Percentiles rank a stretch among this genome's conserved stretches.
Evolutionary conservation across 2,329 filamentous ascomycete species (phyloP).

Genomic region (Botrytis elliptica): DNA sequence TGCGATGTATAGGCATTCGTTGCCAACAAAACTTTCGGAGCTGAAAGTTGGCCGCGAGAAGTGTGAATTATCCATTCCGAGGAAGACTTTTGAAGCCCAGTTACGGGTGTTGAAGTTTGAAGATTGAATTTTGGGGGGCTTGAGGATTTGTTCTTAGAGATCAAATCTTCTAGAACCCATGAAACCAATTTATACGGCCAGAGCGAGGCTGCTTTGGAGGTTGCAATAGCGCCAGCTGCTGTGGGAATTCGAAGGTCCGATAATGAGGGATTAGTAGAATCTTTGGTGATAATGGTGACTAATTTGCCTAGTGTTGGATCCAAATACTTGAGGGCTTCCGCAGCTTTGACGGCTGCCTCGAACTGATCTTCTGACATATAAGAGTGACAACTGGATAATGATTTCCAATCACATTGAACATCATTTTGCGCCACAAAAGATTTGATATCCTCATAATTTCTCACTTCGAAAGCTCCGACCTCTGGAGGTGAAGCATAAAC

Average conservation of each 20-base stretch:
- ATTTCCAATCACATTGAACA: slow-evolving; percentile 69
- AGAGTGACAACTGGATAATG: slow-evolving; percentile 61
- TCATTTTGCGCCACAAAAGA: slow-evolving; percentile 54
- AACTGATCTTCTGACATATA: slow-evolving; percentile 59
- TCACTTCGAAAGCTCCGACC: slow-evolving; percentile 69
- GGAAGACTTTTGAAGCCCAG: slow-evolving; percentile 44
- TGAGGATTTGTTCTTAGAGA: slow-evolving; percentile 22
- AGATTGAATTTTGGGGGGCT: slow-evolving; percentile 58
- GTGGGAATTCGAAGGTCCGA: slow-evolving; percentile 53
- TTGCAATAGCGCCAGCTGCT: slow-evolving; percentile 63
- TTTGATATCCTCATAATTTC: slow-evolving; percentile 61
- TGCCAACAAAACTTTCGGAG: slow-evolving; percentile 68
- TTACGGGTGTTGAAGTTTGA: slow-evolving; percentile 70
- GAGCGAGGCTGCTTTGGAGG: slow-evolving; percentile 63
- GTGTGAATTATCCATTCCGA: slow-evolving; percentile 63
- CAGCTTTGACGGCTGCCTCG: slow-evolving; percentile 48
- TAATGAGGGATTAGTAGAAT: slow-evolving; percentile 43
- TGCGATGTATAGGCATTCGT: slow-evolving; percentile 83
- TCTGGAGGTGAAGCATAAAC: slow-evolving; percentile 60
- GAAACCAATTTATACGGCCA: slow-evolving; percentile 86
- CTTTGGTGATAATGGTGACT: slow-evolving; percentile 39
- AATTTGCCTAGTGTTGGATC: slow-evolving; percentile 57
- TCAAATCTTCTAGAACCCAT: slow-evolving; percentile 58
- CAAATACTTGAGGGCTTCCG: slow-evolving; percentile 49
- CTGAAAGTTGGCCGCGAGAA: slow-evolving; percentile 61